Evolutionary conservation across 257 asterid genomes (phyloP).

Genomic region (Dorcoceras hygrometricum): DNA sequence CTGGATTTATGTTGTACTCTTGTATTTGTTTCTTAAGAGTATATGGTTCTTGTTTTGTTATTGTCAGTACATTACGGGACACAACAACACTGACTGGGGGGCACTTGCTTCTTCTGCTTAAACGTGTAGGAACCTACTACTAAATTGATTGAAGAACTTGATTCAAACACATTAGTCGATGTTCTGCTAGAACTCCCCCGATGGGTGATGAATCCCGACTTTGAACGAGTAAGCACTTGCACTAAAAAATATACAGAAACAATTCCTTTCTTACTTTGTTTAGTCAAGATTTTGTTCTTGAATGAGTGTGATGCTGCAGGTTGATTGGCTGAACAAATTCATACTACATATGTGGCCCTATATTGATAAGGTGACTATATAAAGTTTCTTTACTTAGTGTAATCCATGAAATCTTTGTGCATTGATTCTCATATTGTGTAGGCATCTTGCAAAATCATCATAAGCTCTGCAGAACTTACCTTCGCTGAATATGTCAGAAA

Average conservation of each 20-base stretch:
- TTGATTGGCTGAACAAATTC: constrained; percentile 74
- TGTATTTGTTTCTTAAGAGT: too few species aligned
- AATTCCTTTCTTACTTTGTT: constrained; percentile 3
- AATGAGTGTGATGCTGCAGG: constrained; percentile 35
- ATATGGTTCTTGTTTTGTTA: too few species aligned
- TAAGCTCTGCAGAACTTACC: constrained; percentile 44
- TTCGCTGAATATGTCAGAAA: constrained; percentile 58
- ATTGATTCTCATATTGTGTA: constrained; percentile 23
- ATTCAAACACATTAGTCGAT: constrained; percentile 40
- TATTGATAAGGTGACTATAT: constrained; percentile 60
- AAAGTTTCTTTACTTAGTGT: constrained; percentile 4
- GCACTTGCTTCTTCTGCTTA: background rate
- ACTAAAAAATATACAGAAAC: background rate
- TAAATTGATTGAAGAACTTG: constrained; percentile 33
- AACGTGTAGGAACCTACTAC: constrained; percentile 41
- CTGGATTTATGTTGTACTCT: too few species aligned
- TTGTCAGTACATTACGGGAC: background rate
- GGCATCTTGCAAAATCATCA: constrained; percentile 65
- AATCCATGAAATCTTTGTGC: background rate
- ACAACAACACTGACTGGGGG: background rate
- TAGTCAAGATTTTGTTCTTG: background rate
- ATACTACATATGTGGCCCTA: constrained; percentile 61
- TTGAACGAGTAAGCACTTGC: constrained; percentile 52
- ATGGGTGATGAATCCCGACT: constrained; percentile 85
- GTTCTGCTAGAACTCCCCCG: constrained; percentile 62